phyloP scores from a whole-genome alignment of 2,329 filamentous ascomycete genomes.

The Thielaviopsis ethacetica region DNA sequence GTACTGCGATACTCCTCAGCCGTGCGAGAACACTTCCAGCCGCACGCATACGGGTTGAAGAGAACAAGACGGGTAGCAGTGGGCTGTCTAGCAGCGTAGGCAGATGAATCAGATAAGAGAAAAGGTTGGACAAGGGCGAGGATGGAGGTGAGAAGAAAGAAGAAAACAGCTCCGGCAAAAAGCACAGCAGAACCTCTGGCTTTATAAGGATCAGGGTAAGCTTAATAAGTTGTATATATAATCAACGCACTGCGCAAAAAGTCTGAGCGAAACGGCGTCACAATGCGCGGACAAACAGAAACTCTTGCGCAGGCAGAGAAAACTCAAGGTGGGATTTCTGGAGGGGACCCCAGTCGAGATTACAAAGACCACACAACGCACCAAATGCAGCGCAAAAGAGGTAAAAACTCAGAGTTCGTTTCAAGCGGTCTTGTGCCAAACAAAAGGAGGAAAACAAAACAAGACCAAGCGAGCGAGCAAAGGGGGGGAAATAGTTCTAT shows the following conservation, averaged over 20 bases:
- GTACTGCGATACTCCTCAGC: conserved; percentile 46
- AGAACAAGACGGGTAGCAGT: not conserved
- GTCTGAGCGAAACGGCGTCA: not conserved
- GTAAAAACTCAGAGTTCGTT: not conserved
- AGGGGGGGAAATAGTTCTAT: not conserved
- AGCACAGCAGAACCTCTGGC: not conserved
- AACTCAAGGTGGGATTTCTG: not conserved
- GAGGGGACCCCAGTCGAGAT: not conserved
- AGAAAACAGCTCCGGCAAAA: not conserved
- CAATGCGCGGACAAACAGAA: not conserved
- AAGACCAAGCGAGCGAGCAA: not conserved
- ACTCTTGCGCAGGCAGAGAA: not conserved
- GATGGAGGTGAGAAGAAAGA: not conserved
- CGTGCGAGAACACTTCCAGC: conserved; percentile 21
- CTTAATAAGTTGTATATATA: not conserved
- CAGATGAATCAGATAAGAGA: not conserved
- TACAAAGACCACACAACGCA: not conserved
- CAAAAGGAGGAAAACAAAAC: not conserved
- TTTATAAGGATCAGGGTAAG: not conserved
- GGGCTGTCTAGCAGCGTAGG: not conserved
- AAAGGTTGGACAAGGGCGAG: not conserved
- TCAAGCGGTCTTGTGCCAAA: not conserved
- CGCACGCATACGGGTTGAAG: conserved; percentile 10
- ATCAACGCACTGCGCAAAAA: not conserved
- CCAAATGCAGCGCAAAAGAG: not conserved